Evolutionary conservation across 2,329 filamentous ascomycete genomes (phyloP), one percentile per base, ranked within the genome.

Genomic region (Diaporthe sp.): DNA sequence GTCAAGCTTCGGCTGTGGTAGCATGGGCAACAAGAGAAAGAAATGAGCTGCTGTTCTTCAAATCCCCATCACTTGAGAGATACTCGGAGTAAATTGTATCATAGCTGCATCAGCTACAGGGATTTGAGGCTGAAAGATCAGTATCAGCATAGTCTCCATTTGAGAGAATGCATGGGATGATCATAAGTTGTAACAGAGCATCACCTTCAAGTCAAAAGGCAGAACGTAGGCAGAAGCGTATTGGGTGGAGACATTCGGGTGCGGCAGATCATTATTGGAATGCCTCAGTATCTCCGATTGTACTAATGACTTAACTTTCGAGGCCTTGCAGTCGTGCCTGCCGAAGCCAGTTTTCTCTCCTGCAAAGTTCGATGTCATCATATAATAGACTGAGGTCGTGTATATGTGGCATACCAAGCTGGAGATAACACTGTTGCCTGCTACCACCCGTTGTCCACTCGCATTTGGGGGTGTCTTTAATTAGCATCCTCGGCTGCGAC

Each of bases 361-460:
- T 69, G 65, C 34, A 39, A 8, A 19, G 15, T 9, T n/a, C 34
- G 8, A 42, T 69, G 49, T 22, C 65, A 69, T 19, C 46, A 22
- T 69, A 69, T 42, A 31, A 28, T 51, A 4, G n/a, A 42, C 31
- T 15, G 49, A 28, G 31, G 8, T 19, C 31, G 31, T 53, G 44
- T 68, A 53, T 68, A 42, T 37, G 65, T 53, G 49, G 10, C 22
- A 37, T 37, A 39, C 6, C 17, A 19, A 68, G 62, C 6, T 28
- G 49, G n/a, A 51, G 49, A 69, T 69, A 69, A 69, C 46, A 69
- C 46, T 53, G 46, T 55, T 69, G 34, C 65, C 49, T 69, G 34
- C 65, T 10, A 42, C 39, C n/a, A 55, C 34, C 31, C 17, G 49
- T 53, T 69, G 65, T 15, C 65, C 51, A 69, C 49, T 69, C 49